Percentiles rank a stretch among this genome's conserved stretches.
phyloP scores from a whole-genome alignment of 495 filamentous ascomycete genomes.

The Bombardia bombarda region DNA sequence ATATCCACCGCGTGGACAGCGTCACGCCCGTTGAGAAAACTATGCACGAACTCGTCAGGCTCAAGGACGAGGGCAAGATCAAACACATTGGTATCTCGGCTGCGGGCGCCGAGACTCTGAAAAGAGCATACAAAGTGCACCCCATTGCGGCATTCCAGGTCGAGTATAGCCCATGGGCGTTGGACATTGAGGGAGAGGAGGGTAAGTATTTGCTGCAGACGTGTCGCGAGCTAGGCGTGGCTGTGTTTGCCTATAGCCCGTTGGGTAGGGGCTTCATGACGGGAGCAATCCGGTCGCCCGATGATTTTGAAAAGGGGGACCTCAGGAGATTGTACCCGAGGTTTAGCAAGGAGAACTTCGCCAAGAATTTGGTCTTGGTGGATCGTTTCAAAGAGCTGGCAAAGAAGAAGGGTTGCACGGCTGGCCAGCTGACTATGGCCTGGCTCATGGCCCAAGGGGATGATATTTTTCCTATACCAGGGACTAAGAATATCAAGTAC shows the following conservation, averaged over 20 bases:
- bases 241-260: constrained; percentile 53
- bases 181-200: constrained; percentile 12
- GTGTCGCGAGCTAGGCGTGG: constrained; percentile 47
- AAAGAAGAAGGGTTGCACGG: constrained; percentile 38
- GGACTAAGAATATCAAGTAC: constrained; percentile 45
- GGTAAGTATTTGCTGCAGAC: constrained; percentile 4
- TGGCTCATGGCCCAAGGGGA: constrained; percentile 46
- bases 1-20: constrained; percentile 38
- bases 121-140: constrained; percentile 15
- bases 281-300: constrained; percentile 53
- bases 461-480: constrained; percentile 49
- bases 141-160: constrained; percentile 22
- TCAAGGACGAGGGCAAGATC: constrained; percentile 29
- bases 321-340: constrained; percentile 38
- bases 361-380: constrained; percentile 65
- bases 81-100: constrained; percentile 35
- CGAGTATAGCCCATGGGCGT: constrained; percentile 17
- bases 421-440: constrained; percentile 49
- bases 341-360: constrained; percentile 62
- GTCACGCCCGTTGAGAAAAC: constrained; percentile 51
- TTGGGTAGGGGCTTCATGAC: constrained; percentile 50
- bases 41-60: constrained; percentile 32
- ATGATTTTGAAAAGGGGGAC: constrained; percentile 58
- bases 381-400: constrained; percentile 58
- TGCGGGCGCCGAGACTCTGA: constrained; percentile 14